phyloP scores from a whole-genome alignment of 225 moss, liverwort and hornwort species.

The Neckera pumila region DNA sequence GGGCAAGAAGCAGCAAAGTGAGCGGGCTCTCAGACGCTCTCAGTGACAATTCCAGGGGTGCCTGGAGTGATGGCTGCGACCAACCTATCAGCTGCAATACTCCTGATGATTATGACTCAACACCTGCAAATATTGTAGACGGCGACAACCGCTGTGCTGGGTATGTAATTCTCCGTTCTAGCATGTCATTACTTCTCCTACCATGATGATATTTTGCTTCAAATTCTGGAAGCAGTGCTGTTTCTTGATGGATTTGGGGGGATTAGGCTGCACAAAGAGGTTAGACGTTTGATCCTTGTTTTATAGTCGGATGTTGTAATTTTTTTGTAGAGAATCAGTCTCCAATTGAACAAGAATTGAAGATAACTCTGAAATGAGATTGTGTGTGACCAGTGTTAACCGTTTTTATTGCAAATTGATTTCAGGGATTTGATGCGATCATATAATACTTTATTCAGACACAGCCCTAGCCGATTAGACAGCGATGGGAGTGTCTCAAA shows the following conservation, averaged over 20 bases:
- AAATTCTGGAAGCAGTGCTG: neutral
- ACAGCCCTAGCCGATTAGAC: constrained; percentile 20
- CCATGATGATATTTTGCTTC: neutral
- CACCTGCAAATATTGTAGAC: neutral
- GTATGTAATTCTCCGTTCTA: neutral
- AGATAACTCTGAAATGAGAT: neutral
- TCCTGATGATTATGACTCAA: constrained; percentile 5
- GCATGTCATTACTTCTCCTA: neutral
- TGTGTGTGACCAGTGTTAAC: neutral
- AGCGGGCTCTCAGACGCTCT: neutral
- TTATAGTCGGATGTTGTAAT: neutral
- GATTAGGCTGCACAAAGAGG: neutral
- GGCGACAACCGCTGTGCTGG: neutral
- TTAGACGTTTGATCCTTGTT: neutral
- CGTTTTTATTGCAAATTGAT: neutral
- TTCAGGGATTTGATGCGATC: constrained; percentile 45
- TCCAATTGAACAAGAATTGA: neutral
- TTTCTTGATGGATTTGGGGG: neutral
- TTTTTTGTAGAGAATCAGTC: neutral
- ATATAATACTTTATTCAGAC: constrained; percentile 32
- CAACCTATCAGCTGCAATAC: constrained; percentile 7
- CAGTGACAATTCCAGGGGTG: constrained; percentile 8
- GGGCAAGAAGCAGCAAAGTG: constrained; percentile 6
- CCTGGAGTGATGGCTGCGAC: neutral
- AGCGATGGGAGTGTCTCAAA: constrained; percentile 19